Conservation (phyloP, 768 basidiomycete genomes). For the Phylloporus rhodoxanthus region DNA sequence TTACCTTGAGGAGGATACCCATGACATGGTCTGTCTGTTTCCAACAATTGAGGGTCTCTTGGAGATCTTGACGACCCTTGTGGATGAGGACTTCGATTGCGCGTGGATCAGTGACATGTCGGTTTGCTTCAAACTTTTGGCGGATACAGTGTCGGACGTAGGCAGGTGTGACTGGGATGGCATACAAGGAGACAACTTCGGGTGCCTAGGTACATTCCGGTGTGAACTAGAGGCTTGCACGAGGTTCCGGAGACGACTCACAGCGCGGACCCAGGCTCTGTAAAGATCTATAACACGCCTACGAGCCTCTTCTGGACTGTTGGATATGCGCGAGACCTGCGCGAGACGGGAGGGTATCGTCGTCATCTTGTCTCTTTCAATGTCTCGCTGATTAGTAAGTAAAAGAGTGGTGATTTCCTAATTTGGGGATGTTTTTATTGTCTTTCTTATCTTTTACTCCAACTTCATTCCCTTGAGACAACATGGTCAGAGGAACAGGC, state of each 20-base stretch:
- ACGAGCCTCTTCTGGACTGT: constrained; percentile 53
- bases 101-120: constrained; percentile 71
- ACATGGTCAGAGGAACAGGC: constrained; percentile 33
- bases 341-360: constrained; percentile 92
- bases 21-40: constrained; percentile 79
- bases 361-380: constrained; percentile 46
- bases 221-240: neutral
- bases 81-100: constrained; percentile 82
- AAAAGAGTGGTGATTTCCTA: constrained; percentile 8
- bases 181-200: constrained; percentile 78
- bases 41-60: constrained; percentile 94
- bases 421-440: constrained; percentile 11
- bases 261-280: constrained; percentile 89
- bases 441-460: constrained; percentile 6
- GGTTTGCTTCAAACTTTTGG: constrained; percentile 80
- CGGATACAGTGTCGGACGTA: constrained; percentile 79
- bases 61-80: constrained; percentile 82
- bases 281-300: constrained; percentile 72
- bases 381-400: constrained; percentile 12
- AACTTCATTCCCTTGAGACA: neutral
- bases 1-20: constrained; percentile 55
- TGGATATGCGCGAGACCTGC: constrained; percentile 56
- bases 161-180: constrained; percentile 71
- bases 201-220: constrained; percentile 66
- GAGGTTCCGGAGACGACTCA: constrained; percentile 36